Conservation (phyloP, 139 green algal species). For the Chlamydomonas incerta region DNA sequence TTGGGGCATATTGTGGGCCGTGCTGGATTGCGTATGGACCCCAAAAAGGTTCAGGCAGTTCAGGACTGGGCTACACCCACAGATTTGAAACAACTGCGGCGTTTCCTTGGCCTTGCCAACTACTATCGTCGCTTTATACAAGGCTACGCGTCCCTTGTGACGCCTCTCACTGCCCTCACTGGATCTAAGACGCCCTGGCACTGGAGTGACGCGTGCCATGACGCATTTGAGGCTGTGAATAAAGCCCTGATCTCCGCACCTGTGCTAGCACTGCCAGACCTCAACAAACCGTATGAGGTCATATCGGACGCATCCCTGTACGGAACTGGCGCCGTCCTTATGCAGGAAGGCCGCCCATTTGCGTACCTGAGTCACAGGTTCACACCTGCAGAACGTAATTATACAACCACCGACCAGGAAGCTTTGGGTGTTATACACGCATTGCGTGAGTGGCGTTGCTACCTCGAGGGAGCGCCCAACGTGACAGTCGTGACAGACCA, state of each 20-base stretch:
- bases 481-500: not conserved
- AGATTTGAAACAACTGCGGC: not conserved
- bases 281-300: not conserved
- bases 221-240: slow-evolving; percentile 45
- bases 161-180: slow-evolving; percentile 37
- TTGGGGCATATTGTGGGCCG: not conserved
- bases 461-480: not conserved
- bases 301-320: not conserved
- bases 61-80: not conserved
- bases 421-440: not conserved
- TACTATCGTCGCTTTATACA: slow-evolving; percentile 54
- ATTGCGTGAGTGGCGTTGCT: not conserved
- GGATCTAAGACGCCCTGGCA: not conserved
- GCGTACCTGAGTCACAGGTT: not conserved
- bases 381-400: not conserved
- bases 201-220: slow-evolving; percentile 30
- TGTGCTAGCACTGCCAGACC: slow-evolving; percentile 37
- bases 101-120: slow-evolving; percentile 48
- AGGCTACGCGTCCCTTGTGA: slow-evolving; percentile 23
- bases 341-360: not conserved
- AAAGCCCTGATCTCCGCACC: slow-evolving; percentile 34
- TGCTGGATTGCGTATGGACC: not conserved
- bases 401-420: not conserved
- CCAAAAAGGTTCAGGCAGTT: not conserved
- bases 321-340: not conserved